Evolutionary conservation across 2,329 filamentous ascomycete species (phyloP).

Genomic region (Trichoderma oligosporum): DNA sequence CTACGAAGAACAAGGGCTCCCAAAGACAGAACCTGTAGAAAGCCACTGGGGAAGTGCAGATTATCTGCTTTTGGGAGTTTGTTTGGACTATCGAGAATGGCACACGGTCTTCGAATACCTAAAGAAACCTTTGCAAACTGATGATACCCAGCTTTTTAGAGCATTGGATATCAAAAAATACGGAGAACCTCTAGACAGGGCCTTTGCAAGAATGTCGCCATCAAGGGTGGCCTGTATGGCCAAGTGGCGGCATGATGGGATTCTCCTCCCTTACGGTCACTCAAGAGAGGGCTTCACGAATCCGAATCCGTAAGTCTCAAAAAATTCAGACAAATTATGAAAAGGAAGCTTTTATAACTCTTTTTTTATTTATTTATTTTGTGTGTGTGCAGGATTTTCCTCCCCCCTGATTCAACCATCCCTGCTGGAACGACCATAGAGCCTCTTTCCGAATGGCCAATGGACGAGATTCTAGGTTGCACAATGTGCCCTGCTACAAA

Average conservation of each 20-base stretch:
- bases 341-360: too few relatives aligned
- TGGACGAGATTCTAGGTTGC: constrained; percentile 25
- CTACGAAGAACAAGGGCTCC: neutral
- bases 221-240: constrained; percentile 20
- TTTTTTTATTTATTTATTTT: neutral
- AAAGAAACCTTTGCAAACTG: neutral
- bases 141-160: neutral
- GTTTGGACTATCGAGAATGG: neutral
- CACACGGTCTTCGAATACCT: neutral
- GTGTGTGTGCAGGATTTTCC: constrained; percentile 22
- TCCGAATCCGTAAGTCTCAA: constrained; percentile 27
- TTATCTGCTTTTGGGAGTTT: neutral
- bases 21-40: too few relatives aligned
- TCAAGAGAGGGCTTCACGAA: constrained; percentile 20
- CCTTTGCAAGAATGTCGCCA: constrained; percentile 22
- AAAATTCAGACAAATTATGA: too few relatives aligned
- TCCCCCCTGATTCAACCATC: neutral
- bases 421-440: constrained; percentile 22
- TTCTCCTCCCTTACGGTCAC: constrained; percentile 26
- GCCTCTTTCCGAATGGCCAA: constrained; percentile 30
- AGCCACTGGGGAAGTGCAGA: neutral
- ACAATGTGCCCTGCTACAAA: constrained; percentile 20
- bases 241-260: constrained; percentile 26
- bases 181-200: neutral
- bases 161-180: constrained; percentile 15